These are phyloP conservation scores for Pistacia atlantica DNA, from an alignment of 345 rosid species.

Conservation along the genomic window DNA sequence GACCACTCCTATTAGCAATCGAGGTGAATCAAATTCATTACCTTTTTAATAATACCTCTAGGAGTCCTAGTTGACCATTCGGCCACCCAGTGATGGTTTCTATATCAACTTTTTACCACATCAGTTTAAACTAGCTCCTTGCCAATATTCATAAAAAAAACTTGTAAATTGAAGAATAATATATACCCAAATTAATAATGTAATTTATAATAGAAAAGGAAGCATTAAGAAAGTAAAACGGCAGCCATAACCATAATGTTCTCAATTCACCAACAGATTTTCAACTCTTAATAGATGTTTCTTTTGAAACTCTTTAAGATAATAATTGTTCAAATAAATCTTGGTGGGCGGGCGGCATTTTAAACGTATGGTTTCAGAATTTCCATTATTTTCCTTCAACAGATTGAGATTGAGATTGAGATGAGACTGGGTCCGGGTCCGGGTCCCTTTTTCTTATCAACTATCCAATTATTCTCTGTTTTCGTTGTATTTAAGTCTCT, in stretches of 20 bases:
- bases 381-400: conserved; percentile 11
- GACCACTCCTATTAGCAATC: no score
- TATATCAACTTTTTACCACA: no score
- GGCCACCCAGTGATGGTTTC: no score
- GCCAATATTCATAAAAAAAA: no score
- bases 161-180: no score
- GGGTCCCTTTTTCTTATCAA: conserved; percentile 9
- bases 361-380: conserved; percentile 8
- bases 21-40: no score
- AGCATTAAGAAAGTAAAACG: background rate
- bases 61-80: no score
- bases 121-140: no score
- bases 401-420: no score
- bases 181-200: no score
- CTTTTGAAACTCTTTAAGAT: conserved; percentile 1
- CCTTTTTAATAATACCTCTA: no score
- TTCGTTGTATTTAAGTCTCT: background rate
- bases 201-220: no score
- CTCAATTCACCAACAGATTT: background rate
- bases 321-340: background rate
- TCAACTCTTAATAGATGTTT: conserved; percentile 15
- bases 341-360: conserved; percentile 22
- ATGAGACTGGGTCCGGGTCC: conserved; percentile 9
- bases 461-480: background rate
- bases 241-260: background rate